A percentile compares a stretch with the other conserved stretches of the same genome.
phyloP scores from a whole-genome alignment of 2,329 filamentous ascomycete species.

The Dothideomycetes sp. region DNA sequence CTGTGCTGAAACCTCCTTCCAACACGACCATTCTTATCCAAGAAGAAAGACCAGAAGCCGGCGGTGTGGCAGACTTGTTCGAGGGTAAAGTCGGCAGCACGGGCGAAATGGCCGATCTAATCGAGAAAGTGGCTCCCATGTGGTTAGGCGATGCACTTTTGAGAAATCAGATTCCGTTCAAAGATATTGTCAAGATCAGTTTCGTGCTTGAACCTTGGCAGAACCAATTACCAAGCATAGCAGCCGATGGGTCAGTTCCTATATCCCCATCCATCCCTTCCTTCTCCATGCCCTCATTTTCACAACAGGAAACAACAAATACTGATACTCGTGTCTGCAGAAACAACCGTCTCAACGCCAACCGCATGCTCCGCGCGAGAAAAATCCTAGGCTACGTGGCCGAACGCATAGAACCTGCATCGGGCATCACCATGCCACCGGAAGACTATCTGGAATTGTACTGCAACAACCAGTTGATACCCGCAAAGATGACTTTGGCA shows the following conservation, averaged over 20 bases:
- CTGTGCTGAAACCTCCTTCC: conserved; percentile 61
- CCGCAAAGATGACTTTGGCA: conserved; percentile 82
- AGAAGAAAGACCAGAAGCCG: conserved; percentile 53
- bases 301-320: conserved; percentile 18
- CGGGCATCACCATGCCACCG: conserved; percentile 52
- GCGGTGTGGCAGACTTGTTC: conserved; percentile 73
- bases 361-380: conserved; percentile 88
- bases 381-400: conserved; percentile 91
- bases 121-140: conserved; percentile 79
- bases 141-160: conserved; percentile 89
- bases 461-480: conserved; percentile 56
- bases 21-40: conserved; percentile 56
- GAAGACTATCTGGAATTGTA: conserved; percentile 94
- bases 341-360: conserved; percentile 88
- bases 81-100: conserved; percentile 75
- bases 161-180: conserved; percentile 67
- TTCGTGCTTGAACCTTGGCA: conserved; percentile 81
- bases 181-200: conserved; percentile 94
- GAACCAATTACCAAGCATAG: conserved; percentile 56
- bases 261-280: conserved; percentile 1
- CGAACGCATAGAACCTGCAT: conserved; percentile 72
- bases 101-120: conserved; percentile 65
- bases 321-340: conserved; percentile 29
- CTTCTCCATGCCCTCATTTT: conserved; percentile 20
- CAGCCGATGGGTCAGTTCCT: conserved; percentile 55